Evolutionary conservation across 1,139 yeast species (phyloP).

Genomic region (Suhomyces bolitotheri): DNA sequence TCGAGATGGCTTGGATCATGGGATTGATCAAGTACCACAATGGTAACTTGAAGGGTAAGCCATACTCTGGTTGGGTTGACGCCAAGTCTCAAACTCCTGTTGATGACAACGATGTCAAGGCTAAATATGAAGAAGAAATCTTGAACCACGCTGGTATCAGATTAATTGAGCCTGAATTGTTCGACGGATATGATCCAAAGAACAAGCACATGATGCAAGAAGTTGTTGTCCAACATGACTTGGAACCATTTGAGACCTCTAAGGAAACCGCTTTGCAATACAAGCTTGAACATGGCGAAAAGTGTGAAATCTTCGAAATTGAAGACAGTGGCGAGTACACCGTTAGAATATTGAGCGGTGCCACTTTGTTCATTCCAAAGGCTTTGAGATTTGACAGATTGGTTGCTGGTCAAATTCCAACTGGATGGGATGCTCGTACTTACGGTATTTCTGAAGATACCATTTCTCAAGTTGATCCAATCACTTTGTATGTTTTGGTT

Average conservation of each 20-base stretch:
- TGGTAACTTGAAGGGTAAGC: constrained; percentile 86
- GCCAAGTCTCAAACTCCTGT: constrained; percentile 91
- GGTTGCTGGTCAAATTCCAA: constrained; percentile 98
- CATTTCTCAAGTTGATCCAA: constrained; percentile 91
- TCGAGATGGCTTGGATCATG: constrained; percentile 99
- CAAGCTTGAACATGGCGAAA: constrained; percentile 90
- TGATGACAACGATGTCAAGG: constrained; percentile 90
- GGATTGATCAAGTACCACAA: constrained; percentile 93
- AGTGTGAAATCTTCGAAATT: constrained; percentile 88
- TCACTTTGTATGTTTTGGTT: constrained; percentile 88
- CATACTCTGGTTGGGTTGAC: constrained; percentile 96
- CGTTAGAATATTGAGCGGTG: constrained; percentile 89
- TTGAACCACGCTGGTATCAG: constrained; percentile 95
- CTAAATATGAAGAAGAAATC: constrained; percentile 84
- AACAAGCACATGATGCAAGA: constrained; percentile 93
- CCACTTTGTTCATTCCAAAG: constrained; percentile 87
- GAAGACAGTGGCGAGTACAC: constrained; percentile 91
- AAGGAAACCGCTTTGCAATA: constrained; percentile 95
- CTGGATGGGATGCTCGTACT: constrained; percentile 95
- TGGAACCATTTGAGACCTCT: constrained; percentile 93
- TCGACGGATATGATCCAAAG: constrained; percentile 90
- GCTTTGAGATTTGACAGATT: constrained; percentile 93
- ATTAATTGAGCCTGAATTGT: constrained; percentile 92
- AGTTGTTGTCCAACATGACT: constrained; percentile 91
- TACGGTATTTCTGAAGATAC: constrained; percentile 96